A percentile compares a stretch with the other conserved stretches of the same genome.
phyloP scores from a whole-genome alignment of 495 filamentous ascomycete genomes.

The Penicillium waksmanii region DNA sequence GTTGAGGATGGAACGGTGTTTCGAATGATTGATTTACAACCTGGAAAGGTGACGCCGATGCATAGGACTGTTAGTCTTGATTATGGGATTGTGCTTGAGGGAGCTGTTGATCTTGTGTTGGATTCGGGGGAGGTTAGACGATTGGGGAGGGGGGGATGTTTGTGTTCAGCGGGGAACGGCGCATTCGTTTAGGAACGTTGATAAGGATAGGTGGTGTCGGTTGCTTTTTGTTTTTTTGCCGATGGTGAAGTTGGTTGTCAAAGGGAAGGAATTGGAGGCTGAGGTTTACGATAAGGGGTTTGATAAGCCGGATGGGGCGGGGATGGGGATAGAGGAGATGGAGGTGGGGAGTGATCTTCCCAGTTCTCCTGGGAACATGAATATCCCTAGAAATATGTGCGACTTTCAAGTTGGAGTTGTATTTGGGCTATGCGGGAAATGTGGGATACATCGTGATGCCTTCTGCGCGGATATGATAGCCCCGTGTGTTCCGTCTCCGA shows the following conservation, averaged over 20 bases:
- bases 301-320: constrained; percentile 9
- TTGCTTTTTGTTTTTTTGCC: constrained; percentile 55
- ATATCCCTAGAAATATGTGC: too few relatives aligned
- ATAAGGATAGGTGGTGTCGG: constrained; percentile 53
- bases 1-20: constrained; percentile 39
- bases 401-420: too few relatives aligned
- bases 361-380: neutral
- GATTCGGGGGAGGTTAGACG: constrained; percentile 63
- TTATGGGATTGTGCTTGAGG: constrained; percentile 73
- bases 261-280: constrained; percentile 26
- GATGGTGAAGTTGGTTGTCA: constrained; percentile 32
- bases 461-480: too few relatives aligned
- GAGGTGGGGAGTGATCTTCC: neutral
- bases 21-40: constrained; percentile 65
- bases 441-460: too few relatives aligned
- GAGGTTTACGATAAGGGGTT: constrained; percentile 36
- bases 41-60: constrained; percentile 67
- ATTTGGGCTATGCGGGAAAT: too few relatives aligned
- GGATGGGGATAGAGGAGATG: neutral
- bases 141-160: constrained; percentile 69
- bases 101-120: constrained; percentile 73
- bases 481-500: neutral
- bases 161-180: constrained; percentile 64
- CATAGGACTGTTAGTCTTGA: constrained; percentile 73
- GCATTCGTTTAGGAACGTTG: constrained; percentile 69